Base-by-base conservation (phyloP, 805 yeast species). In the Lachancea lanzarotensis region DNA sequence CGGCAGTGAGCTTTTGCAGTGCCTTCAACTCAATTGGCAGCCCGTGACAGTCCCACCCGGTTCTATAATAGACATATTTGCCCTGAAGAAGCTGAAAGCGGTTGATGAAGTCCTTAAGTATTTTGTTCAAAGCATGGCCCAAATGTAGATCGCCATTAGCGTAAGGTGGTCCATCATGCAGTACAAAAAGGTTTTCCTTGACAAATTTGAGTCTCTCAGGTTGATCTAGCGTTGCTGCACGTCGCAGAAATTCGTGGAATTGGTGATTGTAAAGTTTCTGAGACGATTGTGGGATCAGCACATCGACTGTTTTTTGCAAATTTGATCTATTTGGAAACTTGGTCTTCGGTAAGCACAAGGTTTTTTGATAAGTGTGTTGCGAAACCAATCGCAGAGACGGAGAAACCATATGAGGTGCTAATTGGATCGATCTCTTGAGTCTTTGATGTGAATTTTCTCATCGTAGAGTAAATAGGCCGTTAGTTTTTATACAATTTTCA, bases 1-100 rank as follows among this genome's bases (percentile, higher is more conserved):
- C 52, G 40, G 70, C 64, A 10, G n/a, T 15, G 16, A 64, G 64
- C 48, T 66, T 74, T 53, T 63, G 75, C 62, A 87, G 63, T 0
- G 95, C 95, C 55, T 89, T 90, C 60, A 87, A 71, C 63, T 93
- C 99, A 50, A 93, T 93, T 1, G 99, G 99, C 32, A 93, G 69
- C 0, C 99, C 99, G 67, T 93, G 99, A 59, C 98, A 93, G 62
- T 93, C 99, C 98, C 98, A 93, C 0, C 99, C 99, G 0, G 98
- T 96, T 35, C 74, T 73, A 57, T 86, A 93, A 42, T 74, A 71
- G 3, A 93, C 79, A 40, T 73, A 72, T 48, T 79, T 73, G 13
- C 88, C 85, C 32, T 71, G 63, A 17, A 81, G 60, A 20, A 90
- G 67, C 56, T 87, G 80, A 53, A 69, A 82, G 42, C 99, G 70